phyloP scores from a whole-genome alignment of 345 rosid species.

The Eutrema japonicum region DNA sequence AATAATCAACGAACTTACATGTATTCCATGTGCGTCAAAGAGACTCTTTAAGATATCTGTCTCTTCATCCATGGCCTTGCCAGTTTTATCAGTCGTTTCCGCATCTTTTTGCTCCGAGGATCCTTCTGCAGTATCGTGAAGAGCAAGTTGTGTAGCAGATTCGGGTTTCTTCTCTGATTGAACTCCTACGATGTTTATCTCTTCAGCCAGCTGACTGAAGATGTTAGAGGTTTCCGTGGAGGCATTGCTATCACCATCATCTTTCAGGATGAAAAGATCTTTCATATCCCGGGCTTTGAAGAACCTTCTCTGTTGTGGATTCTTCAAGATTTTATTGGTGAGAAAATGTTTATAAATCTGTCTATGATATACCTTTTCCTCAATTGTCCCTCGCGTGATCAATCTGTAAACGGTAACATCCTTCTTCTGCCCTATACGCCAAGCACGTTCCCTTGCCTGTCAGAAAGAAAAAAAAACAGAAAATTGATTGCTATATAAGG shows the following conservation, averaged over 20 bases:
- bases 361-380: constrained; percentile 95
- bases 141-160: constrained; percentile 37
- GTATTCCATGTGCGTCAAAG: constrained; percentile 84
- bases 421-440: constrained; percentile 96
- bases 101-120: constrained; percentile 51
- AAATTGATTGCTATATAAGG: background rate
- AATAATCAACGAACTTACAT: constrained; percentile 55
- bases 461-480: background rate
- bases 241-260: constrained; percentile 63
- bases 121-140: constrained; percentile 46
- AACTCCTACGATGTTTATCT: constrained; percentile 64
- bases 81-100: constrained; percentile 51
- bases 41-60: constrained; percentile 79
- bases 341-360: constrained; percentile 98
- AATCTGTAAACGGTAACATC: constrained; percentile 93
- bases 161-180: constrained; percentile 45
- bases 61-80: constrained; percentile 66
- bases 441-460: constrained; percentile 99
- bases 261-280: constrained; percentile 81
- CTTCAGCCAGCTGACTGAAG: constrained; percentile 81
- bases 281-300: constrained; percentile 97
- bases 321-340: constrained; percentile 88
- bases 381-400: constrained; percentile 92
- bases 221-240: constrained; percentile 87
- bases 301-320: constrained; percentile 93